Evolutionary conservation across 306 rosid genomes (phyloP).

Genomic region (Vicia faba): DNA sequence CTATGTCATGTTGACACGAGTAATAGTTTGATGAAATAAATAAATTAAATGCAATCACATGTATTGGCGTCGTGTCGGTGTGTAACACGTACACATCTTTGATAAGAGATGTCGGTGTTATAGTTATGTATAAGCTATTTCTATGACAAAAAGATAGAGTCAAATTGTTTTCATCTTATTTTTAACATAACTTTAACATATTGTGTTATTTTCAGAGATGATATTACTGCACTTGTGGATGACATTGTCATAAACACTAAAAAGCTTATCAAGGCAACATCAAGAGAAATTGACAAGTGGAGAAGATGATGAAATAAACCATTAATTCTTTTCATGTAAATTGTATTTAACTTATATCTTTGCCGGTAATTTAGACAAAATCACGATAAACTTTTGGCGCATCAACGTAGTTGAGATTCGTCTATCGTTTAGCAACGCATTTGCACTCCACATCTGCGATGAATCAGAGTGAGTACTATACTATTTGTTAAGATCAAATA

Average conservation of each 20-base stretch:
- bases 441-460: too few relatives aligned
- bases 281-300: slow-evolving; percentile 81
- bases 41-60: too few relatives aligned
- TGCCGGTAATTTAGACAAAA: slow-evolving; percentile 6
- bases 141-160: neutral
- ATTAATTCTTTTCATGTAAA: slow-evolving; percentile 20
- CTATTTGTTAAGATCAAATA: too few relatives aligned
- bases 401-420: neutral
- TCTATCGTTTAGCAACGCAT: neutral
- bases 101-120: too few relatives aligned
- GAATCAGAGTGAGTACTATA: too few relatives aligned
- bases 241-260: slow-evolving; percentile 66
- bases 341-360: slow-evolving; percentile 17
- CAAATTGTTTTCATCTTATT: neutral
- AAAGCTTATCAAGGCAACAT: slow-evolving; percentile 66
- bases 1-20: too few relatives aligned
- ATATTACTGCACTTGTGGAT: slow-evolving; percentile 66
- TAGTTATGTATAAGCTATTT: neutral
- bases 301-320: slow-evolving; percentile 51
- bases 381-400: slow-evolving; percentile 3
- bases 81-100: too few relatives aligned
- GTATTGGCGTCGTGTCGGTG: too few relatives aligned
- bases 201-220: slow-evolving; percentile 54
- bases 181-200: slow-evolving; percentile 12
- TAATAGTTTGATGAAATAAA: too few relatives aligned